phyloP scores from a whole-genome alignment of 176 grass and related monocot genomes.

The Elaeis guineensis region DNA sequence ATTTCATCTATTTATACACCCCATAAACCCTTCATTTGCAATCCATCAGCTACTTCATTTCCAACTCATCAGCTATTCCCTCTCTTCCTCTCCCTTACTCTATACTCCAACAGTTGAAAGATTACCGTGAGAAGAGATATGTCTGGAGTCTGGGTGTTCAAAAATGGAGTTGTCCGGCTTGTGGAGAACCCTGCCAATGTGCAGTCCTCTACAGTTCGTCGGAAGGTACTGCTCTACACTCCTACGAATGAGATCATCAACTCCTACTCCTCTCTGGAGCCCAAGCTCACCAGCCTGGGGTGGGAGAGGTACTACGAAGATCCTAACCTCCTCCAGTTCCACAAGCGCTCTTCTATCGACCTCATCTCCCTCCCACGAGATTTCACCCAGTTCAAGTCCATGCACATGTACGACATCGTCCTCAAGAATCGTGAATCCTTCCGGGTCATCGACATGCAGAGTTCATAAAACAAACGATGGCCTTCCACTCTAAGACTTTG shows the following conservation, averaged over 20 bases:
- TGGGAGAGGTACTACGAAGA: conserved; percentile 89
- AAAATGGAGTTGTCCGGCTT: conserved; percentile 50
- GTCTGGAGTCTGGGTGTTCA: conserved; percentile 89
- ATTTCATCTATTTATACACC: conserved; percentile 3
- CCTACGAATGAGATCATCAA: conserved; percentile 54
- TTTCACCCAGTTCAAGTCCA: conserved; percentile 64
- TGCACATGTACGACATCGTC: conserved; percentile 92
- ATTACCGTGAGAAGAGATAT: conserved; percentile 10
- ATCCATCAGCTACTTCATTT: neutral
- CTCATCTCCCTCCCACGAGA: conserved; percentile 82
- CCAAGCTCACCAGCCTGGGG: conserved; percentile 51
- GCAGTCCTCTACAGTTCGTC: conserved; percentile 13
- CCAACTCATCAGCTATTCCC: neutral
- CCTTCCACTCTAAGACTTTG: neutral
- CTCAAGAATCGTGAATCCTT: conserved; percentile 79
- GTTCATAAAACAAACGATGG: neutral
- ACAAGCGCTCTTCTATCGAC: conserved; percentile 62
- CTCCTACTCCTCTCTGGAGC: conserved; percentile 60
- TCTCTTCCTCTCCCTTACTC: neutral
- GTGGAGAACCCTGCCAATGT: conserved; percentile 49
- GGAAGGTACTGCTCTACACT: conserved; percentile 54
- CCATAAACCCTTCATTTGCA: neutral
- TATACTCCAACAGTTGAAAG: too few relatives aligned
- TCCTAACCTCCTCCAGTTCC: conserved; percentile 61
- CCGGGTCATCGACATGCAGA: conserved; percentile 49